A percentile compares a stretch with the other conserved stretches of the same genome.
phyloP scores from a whole-genome alignment of 1,284 basidiomycete species.

The Cutaneotrichosporon curvatum region DNA sequence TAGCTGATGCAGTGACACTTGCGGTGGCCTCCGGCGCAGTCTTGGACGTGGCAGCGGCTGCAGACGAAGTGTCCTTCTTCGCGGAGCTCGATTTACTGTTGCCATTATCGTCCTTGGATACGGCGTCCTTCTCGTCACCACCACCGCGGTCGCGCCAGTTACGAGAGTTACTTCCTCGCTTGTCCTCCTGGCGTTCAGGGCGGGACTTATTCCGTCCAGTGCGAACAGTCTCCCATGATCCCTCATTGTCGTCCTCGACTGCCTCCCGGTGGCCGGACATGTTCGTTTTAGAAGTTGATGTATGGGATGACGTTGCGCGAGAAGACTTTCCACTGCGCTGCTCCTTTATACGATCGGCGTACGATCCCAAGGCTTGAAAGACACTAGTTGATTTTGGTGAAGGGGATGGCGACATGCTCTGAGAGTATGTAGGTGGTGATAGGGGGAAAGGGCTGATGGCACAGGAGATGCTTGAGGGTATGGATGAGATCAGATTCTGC shows the following conservation, averaged over 20 bases:
- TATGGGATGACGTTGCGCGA: no score
- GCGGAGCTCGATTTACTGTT: constrained; percentile 1
- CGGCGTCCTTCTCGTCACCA: constrained; percentile 5
- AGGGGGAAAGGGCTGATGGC: no score
- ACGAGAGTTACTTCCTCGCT: constrained; percentile 30
- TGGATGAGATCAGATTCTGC: no score
- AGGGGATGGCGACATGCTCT: constrained; percentile 8
- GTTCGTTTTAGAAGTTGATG: no score
- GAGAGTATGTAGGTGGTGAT: no score
- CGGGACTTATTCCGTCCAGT: constrained; percentile 12
- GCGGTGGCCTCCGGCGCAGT: background rate
- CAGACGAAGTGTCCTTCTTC: constrained; percentile 10
- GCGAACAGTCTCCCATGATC: constrained; percentile 13
- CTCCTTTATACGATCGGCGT: constrained; percentile 40
- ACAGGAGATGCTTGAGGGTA: no score
- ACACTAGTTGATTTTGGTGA: constrained; percentile 27
- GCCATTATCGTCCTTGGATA: constrained; percentile 6
- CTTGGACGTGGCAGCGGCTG: constrained; percentile 3
- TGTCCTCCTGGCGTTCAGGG: constrained; percentile 19
- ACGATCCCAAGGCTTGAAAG: constrained; percentile 42
- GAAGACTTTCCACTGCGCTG: background rate
- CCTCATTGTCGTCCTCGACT: constrained; percentile 7
- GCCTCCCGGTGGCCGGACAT: background rate
- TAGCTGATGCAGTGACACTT: background rate
- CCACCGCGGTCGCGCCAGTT: constrained; percentile 16